Evolutionary conservation across 2,329 filamentous ascomycete genomes (phyloP), one percentile per base, ranked within the genome.

Genomic region (Microdochium trichocladiopsis): DNA sequence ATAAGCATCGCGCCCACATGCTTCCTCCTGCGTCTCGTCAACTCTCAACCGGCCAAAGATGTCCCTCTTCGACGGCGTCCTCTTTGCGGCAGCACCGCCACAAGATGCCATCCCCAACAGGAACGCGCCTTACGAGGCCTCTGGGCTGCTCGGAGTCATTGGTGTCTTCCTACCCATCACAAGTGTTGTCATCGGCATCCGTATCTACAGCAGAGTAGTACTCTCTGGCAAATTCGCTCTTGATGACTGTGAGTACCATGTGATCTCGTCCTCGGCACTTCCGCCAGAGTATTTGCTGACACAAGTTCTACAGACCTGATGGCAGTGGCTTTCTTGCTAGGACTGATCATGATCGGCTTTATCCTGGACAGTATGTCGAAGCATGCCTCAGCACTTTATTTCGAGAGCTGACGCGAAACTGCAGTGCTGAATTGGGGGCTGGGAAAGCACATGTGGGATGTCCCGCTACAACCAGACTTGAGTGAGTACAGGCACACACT

Each of bases 401-500:
- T 48, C 37, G n/a, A 25, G 12, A 9, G 21, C 41, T 50, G n/a
- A 48, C 47, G n/a, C 24, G 2, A 24, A 21, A 45, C 21, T 22
- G n/a, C 12, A 60, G 58, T 59, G 53, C 36, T 60, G n/a, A 56
- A 57, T 48, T 58, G 47, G 22, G 58, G 58, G 21, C 49, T 60
- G 18, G 57, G 56, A 14, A 56, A 56, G 25, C 52, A 60, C 52
- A 3, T 60, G n/a, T 60, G 58, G 58, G 49, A 60, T 53, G 58
- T 60, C 2, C 58, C 53, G 10, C 24, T 55, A 2, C 37, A 53
- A 16, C 47, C 47, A 2, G 28, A 45, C 22, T 18, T 45, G 6
- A 45, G 41, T 45, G 21, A 45, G 41, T 23, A 45, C 14, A 3
- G 22, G 16, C 31, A 37, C 54, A 47, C 23, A 49, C 31, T 5